These are phyloP conservation scores for Suillus americanus DNA, from an alignment of 768 basidiomycete genomes.

Conservation along the genomic window DNA sequence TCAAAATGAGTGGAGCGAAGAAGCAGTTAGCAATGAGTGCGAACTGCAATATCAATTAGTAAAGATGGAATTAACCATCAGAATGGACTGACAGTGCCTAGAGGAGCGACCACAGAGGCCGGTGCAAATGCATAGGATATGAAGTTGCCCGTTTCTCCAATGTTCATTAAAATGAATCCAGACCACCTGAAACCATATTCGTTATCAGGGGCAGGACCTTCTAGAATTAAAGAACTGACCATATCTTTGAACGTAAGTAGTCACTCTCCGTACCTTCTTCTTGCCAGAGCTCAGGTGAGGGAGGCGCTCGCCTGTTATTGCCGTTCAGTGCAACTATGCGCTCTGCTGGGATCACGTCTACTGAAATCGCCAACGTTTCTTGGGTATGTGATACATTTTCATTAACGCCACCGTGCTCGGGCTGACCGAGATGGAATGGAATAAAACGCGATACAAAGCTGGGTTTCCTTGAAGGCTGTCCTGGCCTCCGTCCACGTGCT, in stretches of 20 bases:
- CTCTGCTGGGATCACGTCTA: conserved; percentile 44
- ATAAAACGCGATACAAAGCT: conserved; percentile 37
- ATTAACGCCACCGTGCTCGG: conserved; percentile 8
- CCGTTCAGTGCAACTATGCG: conserved; percentile 19
- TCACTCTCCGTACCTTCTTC: conserved; percentile 56
- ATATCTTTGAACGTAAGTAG: conserved; percentile 83
- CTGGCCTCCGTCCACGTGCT: conserved; percentile 11
- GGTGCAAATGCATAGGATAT: conserved; percentile 89
- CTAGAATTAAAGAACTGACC: conserved; percentile 45
- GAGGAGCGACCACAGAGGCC: conserved; percentile 89
- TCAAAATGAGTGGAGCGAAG: conserved; percentile 83
- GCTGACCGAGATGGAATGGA: conserved; percentile 24
- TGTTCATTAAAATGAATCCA: conserved; percentile 85
- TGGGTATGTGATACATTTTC: conserved; percentile 8
- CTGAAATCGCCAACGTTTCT: conserved; percentile 28
- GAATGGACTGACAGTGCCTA: conserved; percentile 78
- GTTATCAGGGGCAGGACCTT: neutral
- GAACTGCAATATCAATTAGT: conserved; percentile 46
- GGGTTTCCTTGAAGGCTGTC: conserved; percentile 24
- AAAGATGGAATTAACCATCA: neutral
- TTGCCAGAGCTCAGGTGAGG: conserved; percentile 19
- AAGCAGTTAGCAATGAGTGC: conserved; percentile 95
- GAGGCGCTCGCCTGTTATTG: conserved; percentile 18
- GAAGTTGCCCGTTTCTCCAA: conserved; percentile 92
- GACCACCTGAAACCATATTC: conserved; percentile 63